phyloP scores from a whole-genome alignment of 2,329 filamentous ascomycete genomes.

The Cladobotryum protrusum region DNA sequence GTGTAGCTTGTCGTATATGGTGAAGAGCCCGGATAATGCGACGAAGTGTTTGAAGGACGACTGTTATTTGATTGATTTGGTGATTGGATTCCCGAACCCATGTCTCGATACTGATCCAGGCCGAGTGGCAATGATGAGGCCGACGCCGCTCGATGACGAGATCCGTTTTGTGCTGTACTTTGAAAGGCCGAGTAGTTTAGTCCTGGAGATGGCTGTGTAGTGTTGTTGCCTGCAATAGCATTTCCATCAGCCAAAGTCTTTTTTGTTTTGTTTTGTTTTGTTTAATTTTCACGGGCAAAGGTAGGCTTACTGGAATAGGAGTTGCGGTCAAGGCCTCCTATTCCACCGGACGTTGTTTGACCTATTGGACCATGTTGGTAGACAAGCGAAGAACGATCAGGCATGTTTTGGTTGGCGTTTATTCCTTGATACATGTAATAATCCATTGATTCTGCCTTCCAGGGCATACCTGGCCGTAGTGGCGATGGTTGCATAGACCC shows the following conservation, averaged over 20 bases:
- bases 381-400: slow-evolving; percentile 41
- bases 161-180: slow-evolving; percentile 34
- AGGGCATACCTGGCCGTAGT: slow-evolving; percentile 54
- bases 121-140: slow-evolving; percentile 39
- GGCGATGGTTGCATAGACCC: slow-evolving; percentile 55
- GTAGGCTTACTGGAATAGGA: slow-evolving; percentile 46
- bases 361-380: slow-evolving; percentile 45
- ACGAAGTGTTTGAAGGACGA: slow-evolving; percentile 24
- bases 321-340: slow-evolving; percentile 44
- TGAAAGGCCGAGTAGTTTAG: slow-evolving; percentile 44
- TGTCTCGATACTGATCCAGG: slow-evolving; percentile 40
- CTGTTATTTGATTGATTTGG: slow-evolving; percentile 3
- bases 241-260: background rate
- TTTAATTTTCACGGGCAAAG: background rate
- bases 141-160: slow-evolving; percentile 45
- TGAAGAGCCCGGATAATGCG: slow-evolving; percentile 36
- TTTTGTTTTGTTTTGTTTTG: background rate
- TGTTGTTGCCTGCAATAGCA: slow-evolving; percentile 21
- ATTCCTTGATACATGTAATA: slow-evolving; percentile 47
- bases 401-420: slow-evolving; percentile 40
- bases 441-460: slow-evolving; percentile 55
- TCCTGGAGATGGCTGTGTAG: slow-evolving; percentile 43
- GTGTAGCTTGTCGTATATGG: slow-evolving; percentile 46
- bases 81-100: slow-evolving; percentile 17
- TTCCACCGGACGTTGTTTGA: slow-evolving; percentile 25